Base-by-base conservation (phyloP, 2,329 filamentous ascomycete species). In the Penicillium nordicum region DNA sequence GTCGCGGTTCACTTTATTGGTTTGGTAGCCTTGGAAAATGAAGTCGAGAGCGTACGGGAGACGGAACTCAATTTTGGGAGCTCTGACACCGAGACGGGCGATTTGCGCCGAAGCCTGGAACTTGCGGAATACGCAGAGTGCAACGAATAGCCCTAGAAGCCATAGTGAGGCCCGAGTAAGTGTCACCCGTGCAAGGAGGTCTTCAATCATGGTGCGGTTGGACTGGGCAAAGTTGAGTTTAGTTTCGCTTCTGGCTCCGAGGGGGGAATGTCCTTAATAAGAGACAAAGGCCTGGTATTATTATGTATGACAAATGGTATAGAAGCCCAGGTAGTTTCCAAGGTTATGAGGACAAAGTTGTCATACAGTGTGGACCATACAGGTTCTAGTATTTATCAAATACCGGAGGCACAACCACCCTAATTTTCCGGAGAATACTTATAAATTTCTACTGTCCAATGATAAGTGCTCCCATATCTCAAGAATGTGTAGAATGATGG, bases 31-130 rank as follows among this genome's bases (percentile, higher is more conserved):
- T n/a, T 74, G 69, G 64, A 76, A 78, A 32, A 92, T 74, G 57
- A 90, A 78, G 62, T 89, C 88, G 41, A 92, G 61, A 45, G 87
- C 72, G 44, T 75, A 69, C 36, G 75, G 75, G 36, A 76, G 64
- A 50, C 63, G 68, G 29, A 71, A 70, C 7, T 50, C 59, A 16
- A 76, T 60, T 32, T 62, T 64, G 12, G 74, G 73, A 16, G 74
- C 72, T 38, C 69, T 68, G 12, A 63, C 56, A 29, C 75, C 75
- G n/a, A 76, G 62, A 14, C 66, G 62, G 2, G 65, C 61, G 36
- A 75, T 67, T 44, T 68, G 58, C 38, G 56, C 63, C 25, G 67
- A 64, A n/a, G 67, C 65, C 27, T 68, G 67, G 23, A 71, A 32
- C 51, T 69, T 70, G 40, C 65, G 65, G 44, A 69, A 52, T 44